Conservation (phyloP, 2,329 filamentous ascomycete species). For the Apiospora malaysiana region DNA sequence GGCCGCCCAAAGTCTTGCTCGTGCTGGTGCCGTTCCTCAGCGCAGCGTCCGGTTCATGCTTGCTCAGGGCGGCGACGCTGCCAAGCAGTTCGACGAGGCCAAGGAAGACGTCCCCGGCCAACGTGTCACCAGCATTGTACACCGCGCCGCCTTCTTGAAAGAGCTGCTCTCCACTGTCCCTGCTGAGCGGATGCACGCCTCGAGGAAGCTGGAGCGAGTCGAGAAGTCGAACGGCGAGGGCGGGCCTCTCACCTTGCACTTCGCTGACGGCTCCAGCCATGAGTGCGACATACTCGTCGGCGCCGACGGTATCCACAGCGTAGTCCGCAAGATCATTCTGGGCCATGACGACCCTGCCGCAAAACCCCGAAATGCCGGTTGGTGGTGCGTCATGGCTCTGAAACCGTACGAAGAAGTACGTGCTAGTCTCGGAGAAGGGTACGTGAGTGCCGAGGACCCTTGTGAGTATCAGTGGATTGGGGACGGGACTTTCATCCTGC, state of each 20-base stretch:
- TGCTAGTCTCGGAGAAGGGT: background rate
- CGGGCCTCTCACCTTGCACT: background rate
- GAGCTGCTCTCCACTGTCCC: constrained; percentile 30
- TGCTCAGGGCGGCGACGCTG: constrained; percentile 18
- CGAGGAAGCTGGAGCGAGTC: constrained; percentile 23
- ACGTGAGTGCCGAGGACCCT: background rate
- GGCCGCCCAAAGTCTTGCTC: constrained; percentile 22
- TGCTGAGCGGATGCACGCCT: constrained; percentile 24
- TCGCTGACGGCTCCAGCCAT: background rate
- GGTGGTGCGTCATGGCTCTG: background rate
- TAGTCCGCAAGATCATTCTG: background rate
- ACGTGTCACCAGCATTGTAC: constrained; percentile 30
- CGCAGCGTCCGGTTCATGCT: constrained; percentile 24
- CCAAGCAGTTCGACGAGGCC: constrained; percentile 23
- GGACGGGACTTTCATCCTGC: background rate
- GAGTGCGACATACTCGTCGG: constrained; percentile 27
- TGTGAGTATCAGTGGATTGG: background rate
- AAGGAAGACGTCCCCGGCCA: constrained; percentile 19
- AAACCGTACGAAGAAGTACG: background rate
- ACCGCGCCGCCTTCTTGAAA: constrained; percentile 29
- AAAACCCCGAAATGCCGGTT: background rate
- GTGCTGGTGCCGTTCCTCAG: constrained; percentile 26
- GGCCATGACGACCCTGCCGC: background rate
- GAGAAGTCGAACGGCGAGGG: background rate
- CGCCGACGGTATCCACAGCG: constrained; percentile 25